Evolutionary conservation across 2,329 filamentous ascomycete genomes (phyloP), one percentile per base, ranked within the genome.

Genomic region (Laburnicola sp.): DNA sequence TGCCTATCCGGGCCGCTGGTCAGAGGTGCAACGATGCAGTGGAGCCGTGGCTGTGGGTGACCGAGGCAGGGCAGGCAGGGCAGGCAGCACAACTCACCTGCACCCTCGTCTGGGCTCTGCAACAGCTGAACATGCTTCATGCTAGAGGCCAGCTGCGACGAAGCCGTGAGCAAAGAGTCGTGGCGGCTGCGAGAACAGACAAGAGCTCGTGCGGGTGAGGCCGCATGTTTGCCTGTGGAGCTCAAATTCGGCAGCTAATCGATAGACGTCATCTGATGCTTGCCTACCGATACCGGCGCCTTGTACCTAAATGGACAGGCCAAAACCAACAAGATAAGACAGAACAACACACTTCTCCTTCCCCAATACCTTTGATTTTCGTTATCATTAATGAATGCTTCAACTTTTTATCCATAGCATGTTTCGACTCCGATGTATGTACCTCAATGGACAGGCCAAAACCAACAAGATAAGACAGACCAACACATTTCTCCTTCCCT

Each of bases 121-220:
- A 62, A 58, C 57, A 62, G 55, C 62, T 67, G 62, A 65, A 64
- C 70, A 73, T 73, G 52, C 67, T 71, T 72, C 70, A 73, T 73
- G 61, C 58, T 68, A 68, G 44, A 62, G 54, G 45, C 28, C 43
- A 51, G 45, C 44, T 50, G 39, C 35, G 25, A 34, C 28, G 16
- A 27, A 48, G 23, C 41, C 8, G 7, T 4, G 21, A 23, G 22
- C 5, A 6, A 28, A 26, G 25, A 30, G 42, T 41, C 11, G 28
- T 30, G 11, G 30, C n/a, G 22, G 7, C n/a, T 6, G 4, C n/a
- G 4, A 36, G n/a, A 35, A 36, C 22, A 41, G 21, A 16, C 27
- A 11, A 31, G 32, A 36, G 36, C 28, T 21, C 11, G 27, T 49
- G 8, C 16, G 16, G 11, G 31, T 9, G 22, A 37, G 26, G 36